Base-by-base conservation (phyloP, 2,329 filamentous ascomycete genomes). In the Allantophomopsis lycopodina region DNA sequence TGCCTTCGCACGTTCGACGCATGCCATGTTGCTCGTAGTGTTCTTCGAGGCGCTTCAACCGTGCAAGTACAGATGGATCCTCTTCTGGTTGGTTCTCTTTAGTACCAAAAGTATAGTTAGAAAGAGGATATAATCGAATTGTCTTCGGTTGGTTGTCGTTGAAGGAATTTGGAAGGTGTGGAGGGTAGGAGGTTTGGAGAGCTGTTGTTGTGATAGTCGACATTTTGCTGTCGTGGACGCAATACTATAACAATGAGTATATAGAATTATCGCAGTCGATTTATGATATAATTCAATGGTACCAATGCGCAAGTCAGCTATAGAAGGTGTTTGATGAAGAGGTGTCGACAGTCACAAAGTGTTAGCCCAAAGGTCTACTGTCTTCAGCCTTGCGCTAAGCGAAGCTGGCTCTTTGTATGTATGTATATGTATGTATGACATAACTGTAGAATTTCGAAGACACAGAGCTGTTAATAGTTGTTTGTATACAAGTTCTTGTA, bases 31-130 rank as follows among this genome's bases (percentile, higher is more conserved):
- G 71, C 21, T 75, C 69, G 60, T 94, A 98, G 63, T 98, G 88
- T 58, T 96, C 88, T 60, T 96, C 87, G n/a, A 98, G 72, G 7
- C 91, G 79, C 66, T 89, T 88, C 48, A 98, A 69, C 2, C 91
- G 83, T 41, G 91, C 88, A 42, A 94, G 76, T 2, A 98, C 91
- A 0, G 87, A 95, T 0, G 89, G 88, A 55, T 98, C 91, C 62
- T 98, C 91, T 62, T 98, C 91, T 2, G 89, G 91, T 59, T 98
- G 91, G 16, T 84, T 93, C 67, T 96, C 91, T 64, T 98, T 98
- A 44, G 93, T 94, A 46, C 89, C 89, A 55, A 98, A 96, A 17
- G 91, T 96, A 69, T 98, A 98, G 70, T 96, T 98, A 50, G 87
- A 94, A 37, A 98, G 74, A 28, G 91, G 91, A 57, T 88, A 96